Conservation (phyloP, 192 early-diverging fungal species). For the Cetraspora pellucida region DNA sequence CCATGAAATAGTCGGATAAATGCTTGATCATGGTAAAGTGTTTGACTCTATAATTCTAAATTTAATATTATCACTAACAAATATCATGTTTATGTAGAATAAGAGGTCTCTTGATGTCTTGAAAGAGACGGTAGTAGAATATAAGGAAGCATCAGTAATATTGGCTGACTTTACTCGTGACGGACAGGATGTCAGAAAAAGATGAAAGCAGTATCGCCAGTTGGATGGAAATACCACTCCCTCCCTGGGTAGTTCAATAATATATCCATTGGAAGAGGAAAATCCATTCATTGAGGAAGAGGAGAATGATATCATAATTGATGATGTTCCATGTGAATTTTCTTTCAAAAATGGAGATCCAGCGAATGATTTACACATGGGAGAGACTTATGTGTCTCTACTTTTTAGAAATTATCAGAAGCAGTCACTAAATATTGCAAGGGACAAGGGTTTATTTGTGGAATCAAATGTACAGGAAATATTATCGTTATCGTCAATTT, state of each 20-base stretch:
- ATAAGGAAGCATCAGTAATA: constrained; percentile 9
- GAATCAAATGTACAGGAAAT: constrained; percentile 21
- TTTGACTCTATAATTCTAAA: constrained; percentile 22
- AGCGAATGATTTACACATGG: background rate
- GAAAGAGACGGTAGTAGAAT: constrained; percentile 23
- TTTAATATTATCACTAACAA: constrained; percentile 24
- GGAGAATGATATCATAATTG: background rate
- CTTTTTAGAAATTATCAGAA: constrained; percentile 21
- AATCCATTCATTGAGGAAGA: too few species aligned
- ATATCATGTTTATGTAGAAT: constrained; percentile 28
- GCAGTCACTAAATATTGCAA: constrained; percentile 18
- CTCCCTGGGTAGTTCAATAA: background rate
- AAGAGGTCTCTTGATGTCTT: constrained; percentile 28
- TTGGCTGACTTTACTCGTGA: constrained; percentile 21
- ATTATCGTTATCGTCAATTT: constrained; percentile 16
- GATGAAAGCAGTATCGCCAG: constrained; percentile 26
- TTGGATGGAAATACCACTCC: constrained; percentile 20
- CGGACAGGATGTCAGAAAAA: constrained; percentile 30
- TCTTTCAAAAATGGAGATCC: constrained; percentile 12
- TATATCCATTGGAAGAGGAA: background rate
- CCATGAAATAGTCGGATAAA: too few species aligned
- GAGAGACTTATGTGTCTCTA: background rate
- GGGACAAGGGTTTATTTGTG: constrained; percentile 5
- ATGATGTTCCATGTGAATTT: constrained; percentile 11
- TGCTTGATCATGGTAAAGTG: too few species aligned